These are phyloP conservation scores for Paramecium tetraurelia DNA, from an alignment of 73 alveolate genomes.

Conservation along the genomic window DNA sequence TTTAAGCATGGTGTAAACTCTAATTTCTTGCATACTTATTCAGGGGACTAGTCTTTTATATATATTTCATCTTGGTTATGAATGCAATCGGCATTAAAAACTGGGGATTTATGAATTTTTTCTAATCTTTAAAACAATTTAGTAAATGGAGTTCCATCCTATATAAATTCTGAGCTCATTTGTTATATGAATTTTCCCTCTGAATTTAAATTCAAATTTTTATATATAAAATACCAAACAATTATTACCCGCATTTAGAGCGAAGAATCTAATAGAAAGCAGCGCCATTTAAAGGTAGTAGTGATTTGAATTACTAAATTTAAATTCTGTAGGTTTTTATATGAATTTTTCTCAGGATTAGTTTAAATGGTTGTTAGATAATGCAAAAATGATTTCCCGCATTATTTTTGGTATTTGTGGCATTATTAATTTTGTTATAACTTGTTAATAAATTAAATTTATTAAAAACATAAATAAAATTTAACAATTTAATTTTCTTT, in stretches of 20 bases:
- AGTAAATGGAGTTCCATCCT: constrained; percentile 25
- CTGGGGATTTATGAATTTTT: constrained; percentile 4
- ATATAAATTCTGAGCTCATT: background rate
- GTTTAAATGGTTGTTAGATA: background rate
- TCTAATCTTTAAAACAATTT: constrained; percentile 4
- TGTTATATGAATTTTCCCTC: constrained; percentile 26
- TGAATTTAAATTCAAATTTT: constrained; percentile 50
- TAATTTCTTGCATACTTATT: constrained; percentile 30
- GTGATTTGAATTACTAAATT: background rate
- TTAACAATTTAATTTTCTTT: background rate
- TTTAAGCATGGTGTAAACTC: constrained; percentile 1
- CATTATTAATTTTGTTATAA: background rate
- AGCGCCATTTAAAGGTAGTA: background rate
- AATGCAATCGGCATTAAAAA: background rate
- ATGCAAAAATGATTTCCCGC: background rate
- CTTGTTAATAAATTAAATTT: background rate
- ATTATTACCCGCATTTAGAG: background rate
- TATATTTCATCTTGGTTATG: background rate
- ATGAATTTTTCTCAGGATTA: background rate
- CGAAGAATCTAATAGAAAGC: background rate
- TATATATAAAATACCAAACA: background rate
- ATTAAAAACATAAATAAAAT: background rate
- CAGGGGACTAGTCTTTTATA: background rate
- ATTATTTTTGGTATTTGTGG: background rate
- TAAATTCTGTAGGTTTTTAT: background rate